These are phyloP conservation scores for Cordyceps javanica DNA, from an alignment of 2,329 filamentous ascomycete species.

Conservation along the genomic window DNA sequence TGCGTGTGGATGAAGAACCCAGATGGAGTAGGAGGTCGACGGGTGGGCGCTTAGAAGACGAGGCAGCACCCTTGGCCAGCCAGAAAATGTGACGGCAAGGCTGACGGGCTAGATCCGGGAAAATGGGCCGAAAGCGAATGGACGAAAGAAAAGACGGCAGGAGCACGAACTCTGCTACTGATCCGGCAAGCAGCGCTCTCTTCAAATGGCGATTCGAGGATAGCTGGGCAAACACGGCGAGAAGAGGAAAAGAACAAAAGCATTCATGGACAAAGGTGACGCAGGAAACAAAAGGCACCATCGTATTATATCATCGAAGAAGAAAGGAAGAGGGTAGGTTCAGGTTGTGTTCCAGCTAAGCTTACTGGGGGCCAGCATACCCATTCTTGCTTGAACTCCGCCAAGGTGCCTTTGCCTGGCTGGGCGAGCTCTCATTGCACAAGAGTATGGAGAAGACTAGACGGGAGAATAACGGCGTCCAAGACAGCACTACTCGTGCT, in stretches of 20 bases:
- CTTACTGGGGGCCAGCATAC: slow-evolving; percentile 11
- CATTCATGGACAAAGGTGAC: slow-evolving; percentile 13
- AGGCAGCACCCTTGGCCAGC: background rate
- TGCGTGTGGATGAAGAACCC: background rate
- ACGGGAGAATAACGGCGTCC: slow-evolving; percentile 10
- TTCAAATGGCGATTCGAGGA: slow-evolving; percentile 4
- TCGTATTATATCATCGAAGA: slow-evolving; percentile 12
- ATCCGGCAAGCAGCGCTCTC: slow-evolving; percentile 8
- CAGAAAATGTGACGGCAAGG: background rate
- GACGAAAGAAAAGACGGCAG: background rate
- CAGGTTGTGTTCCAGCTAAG: slow-evolving; percentile 10
- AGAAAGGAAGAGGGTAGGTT: slow-evolving; percentile 11
- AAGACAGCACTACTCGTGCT: slow-evolving; percentile 10
- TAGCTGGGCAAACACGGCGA: slow-evolving; percentile 5
- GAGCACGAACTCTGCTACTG: slow-evolving; percentile 4
- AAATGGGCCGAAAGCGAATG: background rate
- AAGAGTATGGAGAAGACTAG: slow-evolving; percentile 10
- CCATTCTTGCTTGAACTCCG: slow-evolving; percentile 12
- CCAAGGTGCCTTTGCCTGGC: slow-evolving; percentile 12
- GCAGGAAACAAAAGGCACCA: slow-evolving; percentile 13
- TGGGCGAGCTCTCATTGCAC: slow-evolving; percentile 9
- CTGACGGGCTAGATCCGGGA: background rate
- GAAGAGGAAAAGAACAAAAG: slow-evolving; percentile 12
- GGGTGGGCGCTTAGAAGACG: slow-evolving; percentile 3
- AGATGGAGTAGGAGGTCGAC: slow-evolving; percentile 4